These are phyloP conservation scores for Capronia americana DNA, from an alignment of 2,329 filamentous ascomycete species.

Conservation along the genomic window DNA sequence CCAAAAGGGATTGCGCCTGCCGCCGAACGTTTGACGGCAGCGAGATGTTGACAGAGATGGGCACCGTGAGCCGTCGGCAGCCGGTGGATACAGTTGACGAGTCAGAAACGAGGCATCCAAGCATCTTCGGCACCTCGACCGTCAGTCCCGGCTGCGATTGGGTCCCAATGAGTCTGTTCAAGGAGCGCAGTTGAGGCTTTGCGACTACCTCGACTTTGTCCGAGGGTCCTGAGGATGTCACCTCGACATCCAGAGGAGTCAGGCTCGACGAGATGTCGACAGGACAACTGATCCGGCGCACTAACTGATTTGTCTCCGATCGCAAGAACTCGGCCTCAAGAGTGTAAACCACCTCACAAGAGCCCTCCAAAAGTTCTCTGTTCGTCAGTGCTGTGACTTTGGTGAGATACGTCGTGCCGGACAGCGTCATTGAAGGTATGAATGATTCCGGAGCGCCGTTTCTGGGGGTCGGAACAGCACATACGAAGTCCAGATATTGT, in stretches of 20 bases:
- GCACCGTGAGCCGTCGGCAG: slow-evolving; percentile 30
- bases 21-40: slow-evolving; percentile 13
- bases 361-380: slow-evolving; percentile 30
- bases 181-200: slow-evolving; percentile 28
- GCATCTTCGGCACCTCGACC: slow-evolving; percentile 27
- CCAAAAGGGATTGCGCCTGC: slow-evolving; percentile 13
- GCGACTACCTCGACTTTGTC: slow-evolving; percentile 19
- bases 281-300: slow-evolving; percentile 30
- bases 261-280: slow-evolving; percentile 30
- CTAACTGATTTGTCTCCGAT: slow-evolving; percentile 21
- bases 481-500: slow-evolving; percentile 33
- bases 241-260: slow-evolving; percentile 30
- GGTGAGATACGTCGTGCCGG: slow-evolving; percentile 33
- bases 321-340: slow-evolving; percentile 33
- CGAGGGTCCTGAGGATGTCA: slow-evolving; percentile 4
- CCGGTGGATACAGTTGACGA: slow-evolving; percentile 26
- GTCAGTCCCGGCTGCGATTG: slow-evolving; percentile 26
- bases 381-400: slow-evolving; percentile 29
- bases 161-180: slow-evolving; percentile 16
- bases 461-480: slow-evolving; percentile 20
- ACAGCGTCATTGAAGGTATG: slow-evolving; percentile 31
- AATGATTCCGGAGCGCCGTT: slow-evolving; percentile 12
- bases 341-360: slow-evolving; percentile 33
- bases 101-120: slow-evolving; percentile 28
- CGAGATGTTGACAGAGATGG: slow-evolving; percentile 26